phyloP scores from a whole-genome alignment of 495 filamentous ascomycete species.

The Aspergillus cristatus region DNA sequence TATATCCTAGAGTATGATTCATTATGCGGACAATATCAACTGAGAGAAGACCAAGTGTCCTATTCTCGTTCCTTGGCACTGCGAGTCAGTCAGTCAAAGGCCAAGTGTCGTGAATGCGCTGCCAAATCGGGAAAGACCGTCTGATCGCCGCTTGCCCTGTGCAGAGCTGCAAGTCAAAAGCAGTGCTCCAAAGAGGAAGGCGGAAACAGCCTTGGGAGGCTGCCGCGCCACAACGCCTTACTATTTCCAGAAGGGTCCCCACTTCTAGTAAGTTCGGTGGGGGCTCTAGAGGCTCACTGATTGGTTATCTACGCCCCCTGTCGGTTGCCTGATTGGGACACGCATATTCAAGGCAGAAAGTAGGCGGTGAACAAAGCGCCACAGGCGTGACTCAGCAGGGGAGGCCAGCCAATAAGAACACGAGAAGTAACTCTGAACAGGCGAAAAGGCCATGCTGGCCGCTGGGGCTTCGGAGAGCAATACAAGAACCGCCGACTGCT shows the following conservation, averaged over 20 bases:
- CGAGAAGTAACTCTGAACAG: constrained; percentile 33
- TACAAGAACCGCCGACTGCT: constrained; percentile 17
- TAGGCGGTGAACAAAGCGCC: constrained; percentile 23
- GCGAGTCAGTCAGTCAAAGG: not conserved
- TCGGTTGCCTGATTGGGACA: constrained; percentile 3
- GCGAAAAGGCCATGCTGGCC: constrained; percentile 43
- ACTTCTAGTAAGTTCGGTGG: constrained; percentile 18
- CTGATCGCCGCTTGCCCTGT: constrained; percentile 7
- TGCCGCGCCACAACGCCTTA: too few relatives aligned
- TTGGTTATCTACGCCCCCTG: constrained; percentile 8
- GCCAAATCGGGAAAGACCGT: too few relatives aligned
- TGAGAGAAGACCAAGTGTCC: constrained; percentile 3
- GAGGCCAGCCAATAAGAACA: constrained; percentile 24
- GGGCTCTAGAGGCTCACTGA: constrained; percentile 1
- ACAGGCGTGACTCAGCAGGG: constrained; percentile 4
- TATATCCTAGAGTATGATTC: not conserved
- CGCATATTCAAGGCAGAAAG: constrained; percentile 3
- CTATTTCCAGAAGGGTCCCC: too few relatives aligned
- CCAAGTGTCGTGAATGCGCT: not conserved
- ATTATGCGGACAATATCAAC: too few relatives aligned
- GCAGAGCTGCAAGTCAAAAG: too few relatives aligned
- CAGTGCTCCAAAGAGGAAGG: too few relatives aligned
- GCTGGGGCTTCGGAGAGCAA: constrained; percentile 18
- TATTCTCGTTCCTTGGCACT: not conserved
- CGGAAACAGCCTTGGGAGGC: too few relatives aligned